Conservation (phyloP, 306 rosid genomes). For the Vachellia collinsii region DNA sequence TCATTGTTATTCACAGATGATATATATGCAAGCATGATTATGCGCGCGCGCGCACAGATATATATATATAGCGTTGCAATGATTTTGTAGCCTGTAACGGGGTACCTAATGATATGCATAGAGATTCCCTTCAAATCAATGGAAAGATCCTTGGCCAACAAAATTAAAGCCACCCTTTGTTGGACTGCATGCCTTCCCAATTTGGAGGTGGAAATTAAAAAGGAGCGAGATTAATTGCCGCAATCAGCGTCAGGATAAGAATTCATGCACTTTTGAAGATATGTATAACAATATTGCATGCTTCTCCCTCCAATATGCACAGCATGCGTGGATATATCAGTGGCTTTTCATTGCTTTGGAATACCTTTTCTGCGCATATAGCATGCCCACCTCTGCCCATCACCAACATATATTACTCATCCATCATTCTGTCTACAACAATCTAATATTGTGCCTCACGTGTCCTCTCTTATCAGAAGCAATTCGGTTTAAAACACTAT, state of each 20-base stretch:
- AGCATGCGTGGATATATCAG: neutral
- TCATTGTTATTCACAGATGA: neutral
- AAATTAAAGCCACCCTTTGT: neutral
- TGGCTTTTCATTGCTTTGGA: neutral
- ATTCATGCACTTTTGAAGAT: neutral
- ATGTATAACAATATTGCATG: neutral
- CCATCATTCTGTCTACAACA: neutral
- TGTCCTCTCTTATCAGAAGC: too few relatives aligned
- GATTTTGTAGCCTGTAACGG: conserved; percentile 42
- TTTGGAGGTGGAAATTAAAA: neutral
- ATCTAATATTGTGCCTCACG: neutral
- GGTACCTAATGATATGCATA: conserved; percentile 22
- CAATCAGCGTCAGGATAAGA: neutral
- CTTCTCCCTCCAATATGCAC: neutral
- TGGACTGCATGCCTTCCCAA: neutral
- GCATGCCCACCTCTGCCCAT: neutral
- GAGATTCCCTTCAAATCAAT: neutral
- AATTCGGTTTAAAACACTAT: too few relatives aligned
- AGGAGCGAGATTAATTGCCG: neutral
- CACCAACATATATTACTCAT: neutral
- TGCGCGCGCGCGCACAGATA: neutral
- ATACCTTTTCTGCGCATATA: neutral
- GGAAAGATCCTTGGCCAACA: neutral
- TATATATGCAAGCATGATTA: neutral
- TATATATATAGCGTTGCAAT: conserved; percentile 20